These are phyloP conservation scores for Dothideomycetes sp. DNA, from an alignment of 2,329 filamentous ascomycete genomes.

Conservation along the genomic window DNA sequence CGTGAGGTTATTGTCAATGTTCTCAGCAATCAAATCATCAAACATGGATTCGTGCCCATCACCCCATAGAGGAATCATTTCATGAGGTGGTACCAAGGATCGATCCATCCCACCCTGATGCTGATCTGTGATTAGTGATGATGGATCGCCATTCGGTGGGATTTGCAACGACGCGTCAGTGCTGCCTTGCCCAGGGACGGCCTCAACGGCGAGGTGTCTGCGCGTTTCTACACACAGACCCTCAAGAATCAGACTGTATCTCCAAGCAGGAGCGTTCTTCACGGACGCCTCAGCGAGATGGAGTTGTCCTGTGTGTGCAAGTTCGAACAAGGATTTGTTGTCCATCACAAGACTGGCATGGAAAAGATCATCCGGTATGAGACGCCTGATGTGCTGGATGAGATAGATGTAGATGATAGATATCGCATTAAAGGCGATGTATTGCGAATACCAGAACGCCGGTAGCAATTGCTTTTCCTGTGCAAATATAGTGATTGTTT, in stretches of 20 bases:
- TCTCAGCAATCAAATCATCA: neutral
- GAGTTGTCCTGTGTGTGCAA: constrained; percentile 36
- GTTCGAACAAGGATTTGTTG: constrained; percentile 24
- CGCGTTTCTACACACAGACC: constrained; percentile 12
- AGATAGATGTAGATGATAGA: constrained; percentile 44
- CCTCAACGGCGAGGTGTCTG: neutral
- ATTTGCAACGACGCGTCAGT: neutral
- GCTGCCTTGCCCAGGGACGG: neutral
- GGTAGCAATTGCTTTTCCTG: constrained; percentile 26
- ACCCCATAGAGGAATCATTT: neutral
- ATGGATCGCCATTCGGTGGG: neutral
- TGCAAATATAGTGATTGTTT: constrained; percentile 8
- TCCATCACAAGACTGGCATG: neutral
- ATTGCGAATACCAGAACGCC: constrained; percentile 43
- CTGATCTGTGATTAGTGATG: no score
- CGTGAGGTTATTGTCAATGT: neutral
- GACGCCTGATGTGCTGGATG: constrained; percentile 30
- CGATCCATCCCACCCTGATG: neutral
- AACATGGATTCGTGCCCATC: neutral
- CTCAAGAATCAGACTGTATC: constrained; percentile 43
- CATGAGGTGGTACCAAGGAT: neutral
- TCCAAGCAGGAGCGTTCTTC: constrained; percentile 32
- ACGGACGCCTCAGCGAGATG: constrained; percentile 31
- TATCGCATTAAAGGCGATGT: constrained; percentile 44
- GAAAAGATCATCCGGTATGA: constrained; percentile 10